phyloP scores from a whole-genome alignment of 345 rosid species.

The Physaria fendleri region DNA sequence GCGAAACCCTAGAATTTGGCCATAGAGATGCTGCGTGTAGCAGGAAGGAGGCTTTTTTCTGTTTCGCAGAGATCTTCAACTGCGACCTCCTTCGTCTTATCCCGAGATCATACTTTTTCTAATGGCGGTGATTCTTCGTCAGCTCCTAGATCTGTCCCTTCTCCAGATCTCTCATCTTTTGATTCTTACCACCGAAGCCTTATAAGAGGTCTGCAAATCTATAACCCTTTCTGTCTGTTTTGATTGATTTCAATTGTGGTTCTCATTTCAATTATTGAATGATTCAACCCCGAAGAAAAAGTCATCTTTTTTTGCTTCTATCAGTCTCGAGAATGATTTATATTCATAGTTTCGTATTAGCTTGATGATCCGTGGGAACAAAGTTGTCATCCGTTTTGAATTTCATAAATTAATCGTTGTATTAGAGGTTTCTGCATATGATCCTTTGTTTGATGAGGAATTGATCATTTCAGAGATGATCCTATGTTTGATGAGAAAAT shows the following conservation, averaged over 20 bases:
- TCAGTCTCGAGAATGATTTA: background rate
- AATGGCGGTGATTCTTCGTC: slow-evolving; percentile 20
- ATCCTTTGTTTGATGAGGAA: too few species aligned
- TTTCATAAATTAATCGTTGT: background rate
- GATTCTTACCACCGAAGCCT: slow-evolving; percentile 33
- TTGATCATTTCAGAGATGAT: too few species aligned
- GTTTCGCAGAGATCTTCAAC: slow-evolving; percentile 39
- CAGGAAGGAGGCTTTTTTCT: slow-evolving; percentile 69
- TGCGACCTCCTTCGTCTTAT: slow-evolving; percentile 35
- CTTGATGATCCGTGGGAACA: background rate
- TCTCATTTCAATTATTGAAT: background rate
- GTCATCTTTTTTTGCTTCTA: background rate
- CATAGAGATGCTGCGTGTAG: slow-evolving; percentile 70
- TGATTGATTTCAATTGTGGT: background rate
- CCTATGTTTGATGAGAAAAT: too few species aligned
- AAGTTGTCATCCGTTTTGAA: background rate
- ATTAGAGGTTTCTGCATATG: too few species aligned
- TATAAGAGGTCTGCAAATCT: slow-evolving; percentile 41
- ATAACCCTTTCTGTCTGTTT: background rate
- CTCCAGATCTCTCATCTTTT: slow-evolving; percentile 22
- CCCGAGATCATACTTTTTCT: slow-evolving; percentile 25
- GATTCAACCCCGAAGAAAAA: background rate
- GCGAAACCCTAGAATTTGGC: slow-evolving; percentile 30
- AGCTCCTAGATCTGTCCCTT: slow-evolving; percentile 32
- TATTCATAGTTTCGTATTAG: background rate